Evolutionary conservation across 2,329 filamentous ascomycete species (phyloP), one percentile per base, ranked within the genome.

Genomic region (Aspergillus ibericus): DNA sequence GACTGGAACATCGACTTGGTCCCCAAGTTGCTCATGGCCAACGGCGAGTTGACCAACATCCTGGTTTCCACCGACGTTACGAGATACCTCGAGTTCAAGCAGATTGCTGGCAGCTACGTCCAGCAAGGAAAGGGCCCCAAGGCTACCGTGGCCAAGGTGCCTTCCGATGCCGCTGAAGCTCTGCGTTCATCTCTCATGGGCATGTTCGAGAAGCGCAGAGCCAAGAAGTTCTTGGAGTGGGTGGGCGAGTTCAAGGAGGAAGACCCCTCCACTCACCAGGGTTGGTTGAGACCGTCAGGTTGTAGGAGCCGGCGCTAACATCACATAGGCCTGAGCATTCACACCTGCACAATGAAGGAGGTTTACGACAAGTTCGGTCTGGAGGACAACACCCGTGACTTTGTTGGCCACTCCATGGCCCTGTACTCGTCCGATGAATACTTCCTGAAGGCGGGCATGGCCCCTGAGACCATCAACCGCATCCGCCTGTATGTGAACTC

Each of bases 1-100:
- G 93, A 98, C 85, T 99, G 95, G 95, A 98, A 97, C 83, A 96
- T 99, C 78, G 96, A 99, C 76, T 85, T 99, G 62, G 93, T 99
- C 50, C 93, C 95, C 68, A 99, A 99, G 85, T 88, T 99, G 72
- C 86, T 99, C 77, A 98, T 99, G 93, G 92, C 93, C 60, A 96
- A 96, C 64, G 95, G 95, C 78, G 93, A 99, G 81, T 84, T 99
- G 75, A 98, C 93, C 76, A 98, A 98, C 81, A 97, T 99, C 73
- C 88, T 99, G 74, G 92, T 97, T 64, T 96, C 93, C 53, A 98
- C 93, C 79, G 92, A 97, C 69, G 90, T 92, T 66, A 92, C 90
- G 70, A 84, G 89, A 78, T 93, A 93, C 78, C 88, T 96, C 72
- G 91, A 96, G 77, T 96, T 96, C 83, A 92, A 90, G 81, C 91